phyloP scores from a whole-genome alignment of 345 rosid genomes.

The Bruguiera sexangula region DNA sequence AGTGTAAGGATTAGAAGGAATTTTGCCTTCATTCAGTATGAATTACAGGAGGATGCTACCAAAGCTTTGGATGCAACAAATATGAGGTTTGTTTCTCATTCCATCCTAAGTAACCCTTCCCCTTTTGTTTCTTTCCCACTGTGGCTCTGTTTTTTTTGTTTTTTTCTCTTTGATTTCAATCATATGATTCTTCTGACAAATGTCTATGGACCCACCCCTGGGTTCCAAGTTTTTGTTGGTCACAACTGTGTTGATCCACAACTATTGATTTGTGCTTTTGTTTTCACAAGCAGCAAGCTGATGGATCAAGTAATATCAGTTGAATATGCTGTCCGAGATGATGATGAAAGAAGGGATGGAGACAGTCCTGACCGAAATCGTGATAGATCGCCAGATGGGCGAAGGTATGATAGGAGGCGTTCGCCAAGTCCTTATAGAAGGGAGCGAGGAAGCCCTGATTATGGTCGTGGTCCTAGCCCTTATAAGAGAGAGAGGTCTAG shows the following conservation, averaged over 20 bases:
- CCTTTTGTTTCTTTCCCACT: constrained; percentile 8
- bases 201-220: too few relatives aligned
- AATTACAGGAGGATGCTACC: constrained; percentile 81
- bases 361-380: constrained; percentile 68
- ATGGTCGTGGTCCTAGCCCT: constrained; percentile 75
- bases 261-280: neutral
- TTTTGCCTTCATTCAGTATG: constrained; percentile 93
- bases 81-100: constrained; percentile 44
- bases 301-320: constrained; percentile 84
- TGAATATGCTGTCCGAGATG: constrained; percentile 92
- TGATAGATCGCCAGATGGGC: constrained; percentile 73
- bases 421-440: constrained; percentile 82
- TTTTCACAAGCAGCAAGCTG: constrained; percentile 60
- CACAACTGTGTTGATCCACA: neutral
- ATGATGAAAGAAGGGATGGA: constrained; percentile 65
- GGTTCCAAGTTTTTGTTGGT: too few relatives aligned
- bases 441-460: constrained; percentile 90
- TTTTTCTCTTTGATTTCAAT: neutral
- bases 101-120: neutral
- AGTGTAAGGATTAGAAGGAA: constrained; percentile 93
- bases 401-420: constrained; percentile 53
- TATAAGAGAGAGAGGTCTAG: constrained; percentile 60
- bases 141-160: constrained; percentile 3
- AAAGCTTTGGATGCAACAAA: constrained; percentile 82
- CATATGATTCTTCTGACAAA: too few relatives aligned